These are phyloP conservation scores for Thalassia testudinum DNA, from an alignment of 116 monocot species.

Conservation along the genomic window DNA sequence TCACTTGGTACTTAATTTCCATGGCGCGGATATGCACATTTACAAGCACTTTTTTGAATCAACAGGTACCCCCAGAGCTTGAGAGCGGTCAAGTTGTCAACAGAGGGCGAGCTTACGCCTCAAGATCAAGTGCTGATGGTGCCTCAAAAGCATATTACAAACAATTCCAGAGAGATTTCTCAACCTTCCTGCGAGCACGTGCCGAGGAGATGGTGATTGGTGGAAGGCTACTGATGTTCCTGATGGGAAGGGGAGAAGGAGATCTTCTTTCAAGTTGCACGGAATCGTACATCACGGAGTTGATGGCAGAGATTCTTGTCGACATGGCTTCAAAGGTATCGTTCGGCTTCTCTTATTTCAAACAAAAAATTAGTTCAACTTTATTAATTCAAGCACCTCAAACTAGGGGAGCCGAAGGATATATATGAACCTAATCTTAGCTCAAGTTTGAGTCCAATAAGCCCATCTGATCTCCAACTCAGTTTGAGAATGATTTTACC, in stretches of 20 bases:
- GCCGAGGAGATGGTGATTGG: slow-evolving; percentile 1
- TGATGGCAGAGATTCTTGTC: too few relatives aligned
- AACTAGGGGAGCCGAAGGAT: too few relatives aligned
- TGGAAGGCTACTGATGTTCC: slow-evolving; percentile 6
- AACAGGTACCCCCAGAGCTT: not conserved
- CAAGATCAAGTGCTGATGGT: slow-evolving; percentile 1
- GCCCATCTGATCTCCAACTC: too few relatives aligned
- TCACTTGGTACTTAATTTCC: not conserved
- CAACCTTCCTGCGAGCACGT: slow-evolving; percentile 4
- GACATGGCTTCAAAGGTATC: too few relatives aligned
- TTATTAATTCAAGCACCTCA: too few relatives aligned
- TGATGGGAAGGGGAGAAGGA: slow-evolving; percentile 4
- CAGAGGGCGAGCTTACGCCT: not conserved
- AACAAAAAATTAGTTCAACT: too few relatives aligned
- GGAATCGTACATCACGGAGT: too few relatives aligned
- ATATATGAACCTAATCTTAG: too few relatives aligned
- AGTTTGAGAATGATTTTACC: too few relatives aligned
- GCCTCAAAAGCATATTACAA: slow-evolving; percentile 3
- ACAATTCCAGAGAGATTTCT: slow-evolving; percentile 9
- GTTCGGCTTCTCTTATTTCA: too few relatives aligned
- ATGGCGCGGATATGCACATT: not conserved
- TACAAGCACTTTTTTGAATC: not conserved
- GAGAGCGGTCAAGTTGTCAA: not conserved
- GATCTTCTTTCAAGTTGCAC: too few relatives aligned
- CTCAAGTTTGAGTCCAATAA: too few relatives aligned